These are phyloP conservation scores for Ophiostoma montium DNA, from an alignment of 2,329 filamentous ascomycete species.

Conservation along the genomic window DNA sequence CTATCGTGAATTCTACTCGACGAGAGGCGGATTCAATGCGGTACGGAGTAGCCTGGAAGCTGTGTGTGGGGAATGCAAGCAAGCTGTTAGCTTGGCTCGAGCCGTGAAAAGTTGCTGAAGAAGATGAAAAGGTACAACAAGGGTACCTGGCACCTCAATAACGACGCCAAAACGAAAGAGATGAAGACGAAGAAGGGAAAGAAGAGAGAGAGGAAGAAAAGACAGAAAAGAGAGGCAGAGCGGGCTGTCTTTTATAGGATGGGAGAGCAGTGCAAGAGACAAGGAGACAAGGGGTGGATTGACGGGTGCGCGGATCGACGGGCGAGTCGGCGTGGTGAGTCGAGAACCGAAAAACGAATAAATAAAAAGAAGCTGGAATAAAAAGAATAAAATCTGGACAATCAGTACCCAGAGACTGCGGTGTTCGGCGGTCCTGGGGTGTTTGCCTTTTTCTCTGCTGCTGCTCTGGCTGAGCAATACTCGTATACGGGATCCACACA, in stretches of 20 bases:
- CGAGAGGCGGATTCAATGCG: slow-evolving; percentile 4
- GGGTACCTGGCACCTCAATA: slow-evolving; percentile 23
- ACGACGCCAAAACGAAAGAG: slow-evolving; percentile 21
- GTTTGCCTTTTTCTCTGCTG: too few relatives aligned
- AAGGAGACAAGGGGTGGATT: slow-evolving; percentile 3
- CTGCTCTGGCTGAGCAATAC: too few relatives aligned
- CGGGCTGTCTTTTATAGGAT: slow-evolving; percentile 5
- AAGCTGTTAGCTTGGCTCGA: background rate
- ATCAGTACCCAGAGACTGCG: slow-evolving; percentile 10
- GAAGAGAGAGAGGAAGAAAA: background rate
- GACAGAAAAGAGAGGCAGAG: background rate
- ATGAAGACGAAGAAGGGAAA: slow-evolving; percentile 7
- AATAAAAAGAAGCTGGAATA: too few relatives aligned
- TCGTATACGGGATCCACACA: slow-evolving; percentile 7
- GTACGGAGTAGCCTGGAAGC: slow-evolving; percentile 3
- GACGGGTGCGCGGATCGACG: too few relatives aligned
- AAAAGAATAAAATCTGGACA: background rate
- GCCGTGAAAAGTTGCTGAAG: background rate
- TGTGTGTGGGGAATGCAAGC: slow-evolving; percentile 10
- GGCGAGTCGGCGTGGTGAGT: too few relatives aligned
- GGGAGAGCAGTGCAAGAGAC: background rate
- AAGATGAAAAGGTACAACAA: slow-evolving; percentile 15
- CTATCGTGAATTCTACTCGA: slow-evolving; percentile 9
- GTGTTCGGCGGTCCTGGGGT: slow-evolving; percentile 10
- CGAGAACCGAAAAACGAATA: background rate